phyloP scores from a whole-genome alignment of 225 moss, liverwort and hornwort species.

The Thuidium tamariscinum region DNA sequence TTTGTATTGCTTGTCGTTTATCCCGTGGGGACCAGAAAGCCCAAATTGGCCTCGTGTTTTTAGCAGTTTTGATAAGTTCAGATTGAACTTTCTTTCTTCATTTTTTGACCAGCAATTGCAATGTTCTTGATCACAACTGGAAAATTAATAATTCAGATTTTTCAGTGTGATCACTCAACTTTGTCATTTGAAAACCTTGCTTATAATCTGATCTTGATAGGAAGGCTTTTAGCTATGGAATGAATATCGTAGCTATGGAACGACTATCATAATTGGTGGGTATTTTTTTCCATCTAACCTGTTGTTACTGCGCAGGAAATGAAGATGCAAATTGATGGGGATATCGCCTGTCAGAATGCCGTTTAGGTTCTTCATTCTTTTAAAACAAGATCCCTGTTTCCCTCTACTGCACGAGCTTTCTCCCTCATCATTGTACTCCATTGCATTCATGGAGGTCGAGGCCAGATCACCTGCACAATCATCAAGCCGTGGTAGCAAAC shows the following conservation, averaged over 20 bases:
- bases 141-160: background rate
- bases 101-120: background rate
- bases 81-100: background rate
- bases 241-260: background rate
- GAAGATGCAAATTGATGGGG: constrained; percentile 76
- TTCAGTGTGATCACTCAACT: background rate
- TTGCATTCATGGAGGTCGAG: constrained; percentile 8
- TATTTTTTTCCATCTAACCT: constrained; percentile 20
- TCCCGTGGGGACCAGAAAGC: background rate
- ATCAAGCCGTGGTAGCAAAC: background rate
- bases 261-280: background rate
- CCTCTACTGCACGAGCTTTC: constrained; percentile 1
- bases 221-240: background rate
- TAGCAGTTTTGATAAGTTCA: background rate
- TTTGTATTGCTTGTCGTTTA: background rate
- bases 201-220: background rate
- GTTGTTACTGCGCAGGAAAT: constrained; percentile 83
- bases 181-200: background rate
- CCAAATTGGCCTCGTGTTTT: background rate
- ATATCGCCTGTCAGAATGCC: constrained; percentile 84
- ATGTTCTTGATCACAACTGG: background rate
- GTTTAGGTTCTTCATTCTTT: constrained; percentile 58
- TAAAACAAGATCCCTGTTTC: constrained; percentile 13
- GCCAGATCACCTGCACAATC: background rate
- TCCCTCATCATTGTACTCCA: constrained; percentile 9